Percentiles rank a stretch among this genome's conserved stretches.
Evolutionary conservation across 2,329 filamentous ascomycete species (phyloP).

Genomic region (Arthrobotrys entomopaga): DNA sequence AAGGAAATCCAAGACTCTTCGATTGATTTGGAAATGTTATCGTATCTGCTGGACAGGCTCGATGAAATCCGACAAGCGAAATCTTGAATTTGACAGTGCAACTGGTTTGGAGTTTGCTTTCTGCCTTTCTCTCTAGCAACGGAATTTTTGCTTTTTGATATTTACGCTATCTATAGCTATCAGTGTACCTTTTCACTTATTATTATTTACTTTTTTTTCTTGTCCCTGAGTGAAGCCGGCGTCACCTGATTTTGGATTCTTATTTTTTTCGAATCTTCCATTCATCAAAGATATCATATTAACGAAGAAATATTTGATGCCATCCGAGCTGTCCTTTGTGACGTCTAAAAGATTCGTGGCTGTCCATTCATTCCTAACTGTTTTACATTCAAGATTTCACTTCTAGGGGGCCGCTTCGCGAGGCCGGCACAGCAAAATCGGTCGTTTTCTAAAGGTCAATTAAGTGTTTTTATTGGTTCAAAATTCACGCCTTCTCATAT

Average conservation of each 20-base stretch:
- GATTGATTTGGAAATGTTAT: conserved; percentile 42
- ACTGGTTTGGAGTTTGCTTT: conserved; percentile 3
- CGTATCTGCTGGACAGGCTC: conserved; percentile 46
- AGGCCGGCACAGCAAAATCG: too few relatives aligned
- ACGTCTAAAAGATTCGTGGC: too few relatives aligned
- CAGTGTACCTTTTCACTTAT: neutral
- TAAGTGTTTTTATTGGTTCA: too few relatives aligned
- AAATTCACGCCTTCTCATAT: too few relatives aligned
- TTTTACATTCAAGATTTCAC: too few relatives aligned
- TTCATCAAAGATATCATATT: conserved; percentile 3
- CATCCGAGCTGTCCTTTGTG: neutral
- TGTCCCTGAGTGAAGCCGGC: conserved; percentile 25
- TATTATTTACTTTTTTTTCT: neutral
- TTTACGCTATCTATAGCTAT: neutral
- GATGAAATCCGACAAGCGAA: conserved; percentile 50
- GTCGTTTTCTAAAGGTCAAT: too few relatives aligned
- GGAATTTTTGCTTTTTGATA: neutral
- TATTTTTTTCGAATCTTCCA: neutral
- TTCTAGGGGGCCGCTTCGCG: too few relatives aligned
- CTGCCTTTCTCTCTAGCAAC: too few relatives aligned
- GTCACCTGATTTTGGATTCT: conserved; percentile 2
- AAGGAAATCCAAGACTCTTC: conserved; percentile 43
- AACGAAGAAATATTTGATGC: neutral
- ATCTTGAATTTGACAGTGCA: conserved; percentile 10
- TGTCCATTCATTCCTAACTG: too few relatives aligned